Conservation (phyloP, 768 basidiomycete species). For the Phlebiopsis flavidoalba region DNA sequence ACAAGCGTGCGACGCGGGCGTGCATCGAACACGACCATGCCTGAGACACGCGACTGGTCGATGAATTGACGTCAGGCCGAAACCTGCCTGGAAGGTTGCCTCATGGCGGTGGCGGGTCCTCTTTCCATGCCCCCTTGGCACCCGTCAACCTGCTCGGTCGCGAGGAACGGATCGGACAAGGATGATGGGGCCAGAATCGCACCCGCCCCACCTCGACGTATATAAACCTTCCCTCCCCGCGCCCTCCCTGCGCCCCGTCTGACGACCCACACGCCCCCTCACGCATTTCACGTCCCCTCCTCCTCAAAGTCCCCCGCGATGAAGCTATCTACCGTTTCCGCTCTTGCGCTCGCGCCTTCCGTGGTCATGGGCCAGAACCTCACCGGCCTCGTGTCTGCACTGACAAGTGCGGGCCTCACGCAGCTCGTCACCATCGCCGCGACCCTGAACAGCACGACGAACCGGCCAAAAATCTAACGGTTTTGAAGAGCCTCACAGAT, state of each 20-base stretch:
- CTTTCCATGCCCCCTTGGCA: neutral
- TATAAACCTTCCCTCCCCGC: neutral
- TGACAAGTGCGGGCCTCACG: constrained; percentile 37
- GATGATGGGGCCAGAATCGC: neutral
- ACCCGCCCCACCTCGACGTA: neutral
- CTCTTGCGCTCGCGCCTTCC: constrained; percentile 13
- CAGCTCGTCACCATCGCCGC: constrained; percentile 34
- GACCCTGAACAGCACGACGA: constrained; percentile 38
- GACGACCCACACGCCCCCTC: neutral
- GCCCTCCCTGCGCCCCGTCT: too few species aligned
- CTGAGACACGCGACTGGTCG: neutral
- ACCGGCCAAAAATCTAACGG: constrained; percentile 35
- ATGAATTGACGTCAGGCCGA: neutral
- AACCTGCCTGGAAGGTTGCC: neutral
- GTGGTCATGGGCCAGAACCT: constrained; percentile 25
- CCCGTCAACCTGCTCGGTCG: neutral
- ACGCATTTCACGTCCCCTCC: neutral
- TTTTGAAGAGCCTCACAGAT: constrained; percentile 39
- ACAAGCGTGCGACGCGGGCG: too few species aligned
- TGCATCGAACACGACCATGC: neutral
- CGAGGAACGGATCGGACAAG: neutral
- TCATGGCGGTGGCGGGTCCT: neutral
- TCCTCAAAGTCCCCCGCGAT: neutral
- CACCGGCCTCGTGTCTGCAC: constrained; percentile 29
- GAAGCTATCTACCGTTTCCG: neutral